Conservation (phyloP, 73 alveolate species). For the Tetrahymena elliotti region DNA sequence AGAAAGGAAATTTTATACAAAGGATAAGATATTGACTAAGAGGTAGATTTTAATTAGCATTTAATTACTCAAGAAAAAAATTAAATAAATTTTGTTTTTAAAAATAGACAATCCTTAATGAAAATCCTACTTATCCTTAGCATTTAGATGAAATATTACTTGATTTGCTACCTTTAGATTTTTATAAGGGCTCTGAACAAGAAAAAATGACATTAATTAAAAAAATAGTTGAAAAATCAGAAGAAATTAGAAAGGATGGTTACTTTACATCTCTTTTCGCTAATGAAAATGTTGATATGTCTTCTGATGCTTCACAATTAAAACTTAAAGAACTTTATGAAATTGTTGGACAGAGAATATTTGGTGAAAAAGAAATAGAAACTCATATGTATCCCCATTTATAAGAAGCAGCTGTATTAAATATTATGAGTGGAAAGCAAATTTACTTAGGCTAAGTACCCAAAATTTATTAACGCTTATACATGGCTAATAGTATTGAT, state of each 20-base stretch:
- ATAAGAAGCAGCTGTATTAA: neutral
- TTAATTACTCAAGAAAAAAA: neutral
- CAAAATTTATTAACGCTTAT: neutral
- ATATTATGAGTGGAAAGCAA: neutral
- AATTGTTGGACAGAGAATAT: neutral
- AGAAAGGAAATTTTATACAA: neutral
- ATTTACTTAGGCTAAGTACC: neutral
- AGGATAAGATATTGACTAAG: neutral
- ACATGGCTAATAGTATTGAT: neutral
- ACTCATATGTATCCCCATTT: neutral
- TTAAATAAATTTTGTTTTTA: neutral
- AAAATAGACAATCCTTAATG: neutral
- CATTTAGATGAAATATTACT: neutral
- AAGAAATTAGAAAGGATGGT: neutral
- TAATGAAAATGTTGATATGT: neutral
- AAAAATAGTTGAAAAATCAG: neutral
- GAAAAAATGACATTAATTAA: neutral
- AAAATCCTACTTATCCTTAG: neutral
- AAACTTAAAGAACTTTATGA: neutral
- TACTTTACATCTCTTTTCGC: neutral
- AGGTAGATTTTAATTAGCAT: neutral
- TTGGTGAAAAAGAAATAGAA: neutral
- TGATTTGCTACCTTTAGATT: neutral
- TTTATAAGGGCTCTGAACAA: neutral
- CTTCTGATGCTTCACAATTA: neutral